Base-by-base conservation (phyloP, 345 rosid species). In the Eucalyptus shirleyi region DNA sequence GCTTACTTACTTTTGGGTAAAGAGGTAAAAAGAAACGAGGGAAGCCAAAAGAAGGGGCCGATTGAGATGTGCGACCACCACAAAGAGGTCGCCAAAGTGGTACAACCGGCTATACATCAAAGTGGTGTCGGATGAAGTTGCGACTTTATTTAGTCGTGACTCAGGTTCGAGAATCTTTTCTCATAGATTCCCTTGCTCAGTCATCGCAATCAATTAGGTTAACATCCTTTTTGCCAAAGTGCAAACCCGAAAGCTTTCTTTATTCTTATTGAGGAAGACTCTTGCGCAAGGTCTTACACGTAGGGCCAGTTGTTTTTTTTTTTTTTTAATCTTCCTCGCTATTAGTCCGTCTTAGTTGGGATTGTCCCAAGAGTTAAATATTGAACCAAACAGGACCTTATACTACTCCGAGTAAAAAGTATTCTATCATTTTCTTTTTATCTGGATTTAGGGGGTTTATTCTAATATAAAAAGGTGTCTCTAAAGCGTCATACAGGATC, bases 361-460 rank as follows among this genome's bases (percentile, higher is more conserved):
- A 26, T 59, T 59, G 62, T 59, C 14, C 9, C 30, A 5, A 12
- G 30, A 59, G 30, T 19, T 53, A 53, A 53, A 53, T 53, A 2
- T 0, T 53, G 11, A 53, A 53, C 59, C 24, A 53, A 53, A 53
- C 0, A 0, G 2, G 0, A 2, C 23, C 11, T 56, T 10, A 10
- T 1, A 56, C 30, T 6, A 10, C 65, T 24, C 2, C 2, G 0
- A 10, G 30, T 12, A 26, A 59, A 56, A 59, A 10, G 12, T 24
- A 56, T 59, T 59, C 14, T 12, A 6, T 28, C n/a, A 24, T 59
- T 59, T 59, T 59, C 15, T 26, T 59, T 59, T 65, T 4, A 15
- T 14, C 18, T 1, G 5, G 9, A n/a, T 62, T 62, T 7, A 26
- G 7, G 28, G 30, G 4, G n/a, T 59, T 12, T 59, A 59, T 62